Evolutionary conservation across 352 stramenopile species (phyloP), one percentile per base, ranked within the genome.

Genomic region (Pythium utonaiense): DNA sequence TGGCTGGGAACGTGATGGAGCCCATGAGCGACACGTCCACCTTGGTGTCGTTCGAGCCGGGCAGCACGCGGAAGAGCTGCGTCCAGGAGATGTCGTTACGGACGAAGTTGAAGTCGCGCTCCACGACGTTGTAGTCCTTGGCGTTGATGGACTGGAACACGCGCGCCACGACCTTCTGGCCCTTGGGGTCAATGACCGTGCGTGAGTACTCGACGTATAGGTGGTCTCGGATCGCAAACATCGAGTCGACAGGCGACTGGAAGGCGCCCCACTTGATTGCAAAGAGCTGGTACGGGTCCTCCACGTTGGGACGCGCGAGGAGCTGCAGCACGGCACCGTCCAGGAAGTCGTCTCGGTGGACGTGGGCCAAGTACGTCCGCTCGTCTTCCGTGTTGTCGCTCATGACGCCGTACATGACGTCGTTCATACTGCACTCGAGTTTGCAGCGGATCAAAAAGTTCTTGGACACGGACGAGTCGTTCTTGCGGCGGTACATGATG

Each of bases 261-360:
- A 80, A 86, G 5, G 79, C 79, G 16, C 82, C 54, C 78, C 83
- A 92, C 62, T 93, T 93, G 60, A 95, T 52, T 14, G 80, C 83
- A 42, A 91, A 59, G 47, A 89, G 90, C 48, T 71, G 76, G 64
- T 88, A 88, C 53, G 80, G 70, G 53, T 93, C 83, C 4, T 80
- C 68, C 0, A 61, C 57, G 5, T 69, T 82, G 24, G 57, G 66
- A 3, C 63, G 64, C 33, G 84, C 73, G 21, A 78, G 45, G 10
- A 91, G 71, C 48, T 93, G 76, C n/a, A 95, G 60, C 30, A 95
- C 80, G 5, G 78, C 79, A 17, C 73, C 72, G 66, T 92, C 85
- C 21, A 95, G 62, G 59, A 93, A 93, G 30, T 70, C 75, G 21
- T 89, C 75, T 28, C 88, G 77, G 53, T 88, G 86, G 41, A 80